phyloP scores from a whole-genome alignment of 441 rosid genomes.

The Gossypium schwendimanii region DNA sequence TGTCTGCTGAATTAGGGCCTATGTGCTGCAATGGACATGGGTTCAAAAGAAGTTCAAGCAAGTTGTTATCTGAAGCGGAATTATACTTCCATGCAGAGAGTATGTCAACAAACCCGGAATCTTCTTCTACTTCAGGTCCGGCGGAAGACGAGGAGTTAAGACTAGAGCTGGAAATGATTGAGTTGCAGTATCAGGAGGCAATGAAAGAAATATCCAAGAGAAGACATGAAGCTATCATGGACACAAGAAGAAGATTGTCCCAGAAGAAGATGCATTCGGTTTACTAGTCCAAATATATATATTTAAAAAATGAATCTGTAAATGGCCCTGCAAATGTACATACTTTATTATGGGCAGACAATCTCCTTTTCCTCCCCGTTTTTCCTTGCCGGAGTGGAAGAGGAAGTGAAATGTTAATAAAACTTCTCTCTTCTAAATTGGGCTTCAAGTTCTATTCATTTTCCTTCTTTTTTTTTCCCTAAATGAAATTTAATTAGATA shows the following conservation, averaged over 20 bases:
- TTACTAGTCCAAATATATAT: background rate
- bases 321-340: constrained; percentile 13
- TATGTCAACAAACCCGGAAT: background rate
- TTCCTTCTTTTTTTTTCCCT: too few species aligned
- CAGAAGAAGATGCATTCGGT: constrained; percentile 24
- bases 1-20: constrained; percentile 24
- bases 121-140: background rate
- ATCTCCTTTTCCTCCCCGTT: background rate
- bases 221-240: constrained; percentile 50
- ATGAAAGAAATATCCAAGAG: constrained; percentile 36
- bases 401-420: too few species aligned
- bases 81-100: constrained; percentile 7
- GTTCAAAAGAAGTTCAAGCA: background rate
- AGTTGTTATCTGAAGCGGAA: background rate
- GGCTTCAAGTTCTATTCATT: too few species aligned
- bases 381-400: background rate
- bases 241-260: constrained; percentile 35
- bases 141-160: constrained; percentile 31
- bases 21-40: constrained; percentile 7
- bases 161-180: constrained; percentile 41
- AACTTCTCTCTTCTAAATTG: too few species aligned
- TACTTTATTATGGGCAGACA: background rate
- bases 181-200: constrained; percentile 37
- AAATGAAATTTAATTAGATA: too few species aligned
- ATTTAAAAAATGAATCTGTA: background rate